A percentile compares a stretch with the other conserved stretches of the same genome.
These are phyloP conservation scores for Picea sitchensis DNA, from an alignment of 75 land plant genomes.

Conservation along the genomic window DNA sequence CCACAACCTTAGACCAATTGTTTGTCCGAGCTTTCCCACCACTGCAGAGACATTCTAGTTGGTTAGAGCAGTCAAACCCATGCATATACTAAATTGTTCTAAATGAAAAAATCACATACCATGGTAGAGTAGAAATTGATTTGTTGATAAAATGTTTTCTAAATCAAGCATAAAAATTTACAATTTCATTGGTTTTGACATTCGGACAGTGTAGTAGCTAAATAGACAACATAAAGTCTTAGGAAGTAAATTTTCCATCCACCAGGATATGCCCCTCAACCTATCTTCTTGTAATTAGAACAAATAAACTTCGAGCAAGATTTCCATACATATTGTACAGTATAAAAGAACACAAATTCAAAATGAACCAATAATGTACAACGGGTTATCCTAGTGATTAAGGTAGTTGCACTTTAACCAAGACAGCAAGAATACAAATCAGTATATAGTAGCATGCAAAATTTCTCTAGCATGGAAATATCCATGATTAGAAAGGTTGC, in stretches of 20 bases:
- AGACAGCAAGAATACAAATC: neutral
- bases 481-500: neutral
- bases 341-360: neutral
- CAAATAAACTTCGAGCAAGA: neutral
- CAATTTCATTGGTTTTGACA: neutral
- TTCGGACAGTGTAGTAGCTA: neutral
- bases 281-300: neutral
- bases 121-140: neutral
- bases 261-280: neutral
- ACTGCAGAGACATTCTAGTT: slow-evolving; percentile 34
- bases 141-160: neutral
- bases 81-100: neutral
- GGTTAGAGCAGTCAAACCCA: neutral
- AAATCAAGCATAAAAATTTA: neutral
- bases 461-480: neutral
- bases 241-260: neutral
- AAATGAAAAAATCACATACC: neutral
- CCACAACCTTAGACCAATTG: slow-evolving; percentile 76
- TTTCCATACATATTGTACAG: neutral
- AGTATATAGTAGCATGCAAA: neutral
- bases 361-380: neutral
- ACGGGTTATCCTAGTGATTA: neutral
- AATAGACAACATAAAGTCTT: neutral
- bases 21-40: slow-evolving; percentile 69
- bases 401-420: neutral